Evolutionary conservation across 805 yeast species (phyloP), one percentile per base, ranked within the genome.

Genomic region (Kurtzmaniella cleridarum): DNA sequence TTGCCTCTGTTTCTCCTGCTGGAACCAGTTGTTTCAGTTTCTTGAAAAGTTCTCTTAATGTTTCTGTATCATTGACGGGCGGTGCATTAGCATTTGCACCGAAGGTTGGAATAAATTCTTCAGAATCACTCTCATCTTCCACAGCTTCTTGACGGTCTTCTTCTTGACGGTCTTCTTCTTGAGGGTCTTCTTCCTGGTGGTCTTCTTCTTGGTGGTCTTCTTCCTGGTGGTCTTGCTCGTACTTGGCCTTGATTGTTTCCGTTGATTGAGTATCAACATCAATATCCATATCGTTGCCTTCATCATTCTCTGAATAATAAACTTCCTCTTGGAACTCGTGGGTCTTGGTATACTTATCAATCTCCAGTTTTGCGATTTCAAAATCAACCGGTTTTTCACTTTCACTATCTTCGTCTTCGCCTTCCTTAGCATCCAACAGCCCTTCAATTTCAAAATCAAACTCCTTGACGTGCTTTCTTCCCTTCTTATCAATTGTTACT

Each of bases 11-110:
- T 61, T 62, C 47, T 51, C 60, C 36, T 42, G 51, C 40, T 30
- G 28, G 14, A 38, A 18, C 9, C 42, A 37, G 5, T 18, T 31
- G 27, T 13, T 36, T 41, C n/a, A 34, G 38, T 0, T 78, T 73
- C 41, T 75, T 75, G 57, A 84, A 75, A 30, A 84, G 62, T 0
- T 75, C 60, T 54, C 91, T 75, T 36, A 84, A 69, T 0, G 73
- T 69, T 46, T 83, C 90, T 0, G 89, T 81, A 27, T 46, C 42
- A 39, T 69, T 71, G 38, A 71, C 64, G 2, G 54, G 53, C 0
- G 45, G 39, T 4, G 48, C 6, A 8, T 20, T 24, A 9, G 26
- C n/a, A 18, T 12, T 33, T 3, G 51, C 41, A 1, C 77, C 78
- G 51, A 79, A 79, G 0, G 70, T 65, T 8, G 86, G 85, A 31